phyloP scores from a whole-genome alignment of 305 asterid species.

The Solanum hybrid region DNA sequence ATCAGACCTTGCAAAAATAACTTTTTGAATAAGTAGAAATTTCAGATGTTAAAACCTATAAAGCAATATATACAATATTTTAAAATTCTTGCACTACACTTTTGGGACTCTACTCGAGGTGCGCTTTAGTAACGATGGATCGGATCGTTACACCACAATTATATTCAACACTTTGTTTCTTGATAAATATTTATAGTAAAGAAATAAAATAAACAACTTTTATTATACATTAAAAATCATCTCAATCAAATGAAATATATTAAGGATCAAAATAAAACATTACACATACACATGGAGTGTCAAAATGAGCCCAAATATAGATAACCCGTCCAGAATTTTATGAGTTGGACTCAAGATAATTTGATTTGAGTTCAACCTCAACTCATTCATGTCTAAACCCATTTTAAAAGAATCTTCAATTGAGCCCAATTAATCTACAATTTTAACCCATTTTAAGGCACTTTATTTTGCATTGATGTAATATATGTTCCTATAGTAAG shows the following conservation, averaged over 20 bases:
- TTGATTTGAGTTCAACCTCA: no score
- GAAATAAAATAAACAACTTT: not conserved
- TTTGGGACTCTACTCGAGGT: not conserved
- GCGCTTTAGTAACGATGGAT: no score
- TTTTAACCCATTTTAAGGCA: not conserved
- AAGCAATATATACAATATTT: no score
- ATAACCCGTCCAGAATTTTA: not conserved
- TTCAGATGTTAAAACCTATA: not conserved
- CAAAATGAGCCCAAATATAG: not conserved
- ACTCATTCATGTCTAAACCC: no score
- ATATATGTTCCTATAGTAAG: not conserved
- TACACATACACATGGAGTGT: not conserved
- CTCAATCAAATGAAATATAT: not conserved
- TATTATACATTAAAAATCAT: no score
- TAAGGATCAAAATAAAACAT: not conserved
- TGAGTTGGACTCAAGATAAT: not conserved
- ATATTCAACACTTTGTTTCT: not conserved
- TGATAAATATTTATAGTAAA: not conserved
- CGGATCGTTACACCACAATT: not conserved
- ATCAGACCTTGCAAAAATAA: no score
- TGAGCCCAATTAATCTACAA: no score
- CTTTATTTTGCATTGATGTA: not conserved
- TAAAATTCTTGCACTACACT: not conserved
- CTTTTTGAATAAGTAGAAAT: not conserved
- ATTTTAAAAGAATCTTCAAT: no score